Conservation (phyloP, 257 asterid species). For the Penstemon eatonii region DNA sequence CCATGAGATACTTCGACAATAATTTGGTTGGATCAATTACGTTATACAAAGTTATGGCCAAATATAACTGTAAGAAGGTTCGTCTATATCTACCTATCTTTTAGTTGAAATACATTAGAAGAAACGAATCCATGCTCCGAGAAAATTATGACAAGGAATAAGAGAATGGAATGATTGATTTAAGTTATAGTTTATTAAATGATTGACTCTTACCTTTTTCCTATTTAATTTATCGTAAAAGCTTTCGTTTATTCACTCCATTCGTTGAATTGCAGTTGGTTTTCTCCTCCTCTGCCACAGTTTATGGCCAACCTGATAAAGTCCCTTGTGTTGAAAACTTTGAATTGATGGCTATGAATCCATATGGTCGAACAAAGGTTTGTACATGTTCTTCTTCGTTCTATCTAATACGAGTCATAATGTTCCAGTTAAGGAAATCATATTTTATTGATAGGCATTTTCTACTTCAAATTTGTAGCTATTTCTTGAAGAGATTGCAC, state of each 20-base stretch:
- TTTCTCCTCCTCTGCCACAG: slow-evolving; percentile 96
- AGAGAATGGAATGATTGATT: too few relatives aligned
- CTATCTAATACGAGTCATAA: not conserved
- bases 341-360: slow-evolving; percentile 88
- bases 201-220: not conserved
- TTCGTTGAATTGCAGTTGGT: slow-evolving; percentile 58
- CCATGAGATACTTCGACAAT: slow-evolving; percentile 84
- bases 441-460: not conserved
- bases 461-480: slow-evolving; percentile 41
- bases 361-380: slow-evolving; percentile 97
- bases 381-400: not conserved
- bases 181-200: too few relatives aligned
- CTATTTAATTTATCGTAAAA: not conserved
- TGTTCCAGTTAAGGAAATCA: not conserved
- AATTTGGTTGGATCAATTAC: slow-evolving; percentile 81
- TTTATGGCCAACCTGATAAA: slow-evolving; percentile 89
- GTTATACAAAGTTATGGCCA: slow-evolving; percentile 71
- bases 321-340: slow-evolving; percentile 86
- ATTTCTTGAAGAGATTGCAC: slow-evolving; percentile 86
- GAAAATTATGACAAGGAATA: not conserved
- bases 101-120: not conserved
- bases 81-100: not conserved
- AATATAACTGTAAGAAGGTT: slow-evolving; percentile 93
- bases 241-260: not conserved
- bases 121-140: not conserved